Base-by-base conservation (phyloP, 2,329 filamentous ascomycete genomes). In the Pyrenophora teres region DNA sequence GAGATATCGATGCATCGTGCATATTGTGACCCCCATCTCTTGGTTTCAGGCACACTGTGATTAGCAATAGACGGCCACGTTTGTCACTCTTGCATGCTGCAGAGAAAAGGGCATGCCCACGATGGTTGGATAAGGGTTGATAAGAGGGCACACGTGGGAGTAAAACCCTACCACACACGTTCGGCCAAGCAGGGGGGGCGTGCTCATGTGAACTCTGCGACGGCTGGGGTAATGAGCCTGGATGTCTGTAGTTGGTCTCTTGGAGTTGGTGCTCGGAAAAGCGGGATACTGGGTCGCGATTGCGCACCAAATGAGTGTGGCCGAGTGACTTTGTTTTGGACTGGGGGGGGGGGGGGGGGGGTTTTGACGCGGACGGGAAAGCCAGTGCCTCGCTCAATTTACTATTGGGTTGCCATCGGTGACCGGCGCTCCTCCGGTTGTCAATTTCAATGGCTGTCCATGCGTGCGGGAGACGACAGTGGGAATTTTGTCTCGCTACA, bases 141-240 rank as follows among this genome's bases (percentile, higher is more conserved):
- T 70, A 69, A 70, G 69, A 68, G 70, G 19, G 43, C 43, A 51
- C 38, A 51, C 69, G 70, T 71, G 69, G 69, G 68, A 64, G 52
- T 39, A 52, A 53, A 50, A 62, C 50, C 50, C 56, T 56, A 61
- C 54, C 46, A 56, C 54, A 55, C 46, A 50, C 46, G 54, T 44
- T 46, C 41, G 58, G 65, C 67, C 60, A 61, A 67, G 64, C 52
- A 60, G n/a, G 46, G 58, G 42, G 42, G 62, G 60, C 56, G 47
- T 66, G 65, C 41, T 47, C 69, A 71, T 69, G 68, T 70, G 69
- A 67, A 60, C 65, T 41, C 37, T 53, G 46, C 55, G 50, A 35
- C 53, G 54, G 48, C 52, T 54, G 55, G 62, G 58, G 56, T 55
- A 40, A 51, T 61, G 60, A 57, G 51, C 41, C 54, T 56, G 46